Evolutionary conservation across 108 stramenopile genomes (phyloP).

Genomic region (Parmales sp.): DNA sequence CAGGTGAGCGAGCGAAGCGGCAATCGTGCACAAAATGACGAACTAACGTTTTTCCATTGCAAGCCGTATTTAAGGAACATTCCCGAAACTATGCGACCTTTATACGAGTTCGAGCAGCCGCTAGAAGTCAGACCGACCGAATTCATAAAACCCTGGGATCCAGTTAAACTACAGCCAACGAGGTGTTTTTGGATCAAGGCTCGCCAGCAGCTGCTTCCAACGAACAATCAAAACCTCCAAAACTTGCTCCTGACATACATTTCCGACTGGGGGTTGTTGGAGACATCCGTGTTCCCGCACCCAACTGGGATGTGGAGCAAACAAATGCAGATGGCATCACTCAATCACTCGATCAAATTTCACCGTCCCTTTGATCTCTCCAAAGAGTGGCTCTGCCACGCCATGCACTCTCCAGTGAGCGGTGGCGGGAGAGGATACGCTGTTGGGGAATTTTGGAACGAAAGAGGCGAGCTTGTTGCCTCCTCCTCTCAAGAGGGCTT

Average conservation of each 20-base stretch:
- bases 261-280: neutral
- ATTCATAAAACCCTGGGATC: neutral
- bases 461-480: neutral
- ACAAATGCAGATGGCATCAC: neutral
- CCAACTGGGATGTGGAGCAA: neutral
- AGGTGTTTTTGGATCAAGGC: no score
- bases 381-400: neutral
- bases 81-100: neutral
- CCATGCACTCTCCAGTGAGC: neutral
- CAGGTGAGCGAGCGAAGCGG: no score
- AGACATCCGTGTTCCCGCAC: neutral
- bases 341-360: neutral
- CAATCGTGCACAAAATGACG: neutral
- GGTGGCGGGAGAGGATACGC: neutral
- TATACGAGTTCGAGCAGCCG: neutral
- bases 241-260: neutral
- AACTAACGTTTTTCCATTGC: neutral
- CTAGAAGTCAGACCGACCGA: neutral
- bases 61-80: neutral
- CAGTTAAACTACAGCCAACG: neutral
- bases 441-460: neutral
- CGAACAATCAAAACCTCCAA: neutral
- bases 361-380: neutral
- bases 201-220: no score
- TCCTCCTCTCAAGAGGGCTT: slow-evolving; percentile 1